phyloP scores from a whole-genome alignment of 1,139 yeast species.

The Saccharomyces hybrid region DNA sequence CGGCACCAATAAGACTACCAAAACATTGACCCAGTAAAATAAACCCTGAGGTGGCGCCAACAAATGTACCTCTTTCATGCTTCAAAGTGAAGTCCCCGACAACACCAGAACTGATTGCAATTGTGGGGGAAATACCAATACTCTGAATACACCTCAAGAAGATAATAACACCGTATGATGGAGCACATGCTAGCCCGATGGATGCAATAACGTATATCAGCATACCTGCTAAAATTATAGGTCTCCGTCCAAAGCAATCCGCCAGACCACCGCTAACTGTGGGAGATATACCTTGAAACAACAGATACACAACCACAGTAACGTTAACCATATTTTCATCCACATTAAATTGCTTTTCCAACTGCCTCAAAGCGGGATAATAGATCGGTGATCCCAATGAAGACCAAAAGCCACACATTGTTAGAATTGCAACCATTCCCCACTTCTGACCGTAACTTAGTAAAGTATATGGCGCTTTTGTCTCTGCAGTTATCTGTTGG shows the following conservation, averaged over 20 bases:
- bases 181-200: constrained; percentile 51
- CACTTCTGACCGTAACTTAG: constrained; percentile 25
- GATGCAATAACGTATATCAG: constrained; percentile 49
- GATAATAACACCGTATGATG: constrained; percentile 47
- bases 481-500: constrained; percentile 2
- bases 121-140: constrained; percentile 60
- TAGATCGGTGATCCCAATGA: constrained; percentile 32
- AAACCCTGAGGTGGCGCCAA: constrained; percentile 58
- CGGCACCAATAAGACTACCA: constrained; percentile 73
- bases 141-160: constrained; percentile 62
- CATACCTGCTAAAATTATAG: constrained; percentile 50
- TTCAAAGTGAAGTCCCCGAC: constrained; percentile 62
- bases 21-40: constrained; percentile 67
- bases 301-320: constrained; percentile 62
- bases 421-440: constrained; percentile 27
- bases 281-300: constrained; percentile 69
- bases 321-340: constrained; percentile 53
- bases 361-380: constrained; percentile 31
- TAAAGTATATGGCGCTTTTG: constrained; percentile 20
- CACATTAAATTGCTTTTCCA: constrained; percentile 48
- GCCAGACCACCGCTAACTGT: constrained; percentile 44
- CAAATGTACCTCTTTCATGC: constrained; percentile 55
- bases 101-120: constrained; percentile 60
- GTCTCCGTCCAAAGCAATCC: constrained; percentile 64
- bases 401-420: constrained; percentile 32